phyloP scores from a whole-genome alignment of 306 rosid species.

The Lablab purpureus region DNA sequence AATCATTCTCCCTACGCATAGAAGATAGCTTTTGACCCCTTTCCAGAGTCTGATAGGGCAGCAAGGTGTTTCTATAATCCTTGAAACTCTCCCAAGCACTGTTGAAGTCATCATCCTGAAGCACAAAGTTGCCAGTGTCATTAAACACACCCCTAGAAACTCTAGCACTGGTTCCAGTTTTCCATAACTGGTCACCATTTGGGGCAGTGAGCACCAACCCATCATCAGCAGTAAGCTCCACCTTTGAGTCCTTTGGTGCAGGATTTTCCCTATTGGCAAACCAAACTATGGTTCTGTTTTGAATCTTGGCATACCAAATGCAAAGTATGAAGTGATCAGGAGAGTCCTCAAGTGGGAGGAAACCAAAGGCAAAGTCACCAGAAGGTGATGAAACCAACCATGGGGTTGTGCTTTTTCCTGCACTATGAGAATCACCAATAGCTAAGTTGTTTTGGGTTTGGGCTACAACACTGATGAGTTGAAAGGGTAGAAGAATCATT shows the following conservation, averaged over 20 bases:
- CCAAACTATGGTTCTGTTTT: constrained; percentile 59
- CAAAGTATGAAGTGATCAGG: constrained; percentile 52
- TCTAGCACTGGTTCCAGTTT: background rate
- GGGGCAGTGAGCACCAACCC: constrained; percentile 56
- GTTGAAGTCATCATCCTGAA: constrained; percentile 16
- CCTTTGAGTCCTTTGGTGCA: constrained; percentile 54
- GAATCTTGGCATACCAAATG: constrained; percentile 63
- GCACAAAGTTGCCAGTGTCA: constrained; percentile 60
- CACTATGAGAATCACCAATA: constrained; percentile 47
- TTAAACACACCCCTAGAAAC: constrained; percentile 43
- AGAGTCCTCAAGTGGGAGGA: constrained; percentile 27
- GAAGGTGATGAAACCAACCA: constrained; percentile 72
- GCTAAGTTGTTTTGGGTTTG: constrained; percentile 42
- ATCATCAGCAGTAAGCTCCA: constrained; percentile 42
- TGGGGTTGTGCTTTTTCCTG: constrained; percentile 40
- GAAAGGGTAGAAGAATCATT: constrained; percentile 39
- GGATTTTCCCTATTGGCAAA: constrained; percentile 48
- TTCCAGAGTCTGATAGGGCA: constrained; percentile 57
- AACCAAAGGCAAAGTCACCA: constrained; percentile 71
- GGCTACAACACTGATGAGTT: constrained; percentile 41
- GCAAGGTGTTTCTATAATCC: constrained; percentile 50
- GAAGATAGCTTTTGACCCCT: constrained; percentile 50
- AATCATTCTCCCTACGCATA: constrained; percentile 38
- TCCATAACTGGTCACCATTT: constrained; percentile 43
- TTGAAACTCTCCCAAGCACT: constrained; percentile 61